phyloP scores from a whole-genome alignment of 148 eudicot genomes.

The Salicornia ramosissima region DNA sequence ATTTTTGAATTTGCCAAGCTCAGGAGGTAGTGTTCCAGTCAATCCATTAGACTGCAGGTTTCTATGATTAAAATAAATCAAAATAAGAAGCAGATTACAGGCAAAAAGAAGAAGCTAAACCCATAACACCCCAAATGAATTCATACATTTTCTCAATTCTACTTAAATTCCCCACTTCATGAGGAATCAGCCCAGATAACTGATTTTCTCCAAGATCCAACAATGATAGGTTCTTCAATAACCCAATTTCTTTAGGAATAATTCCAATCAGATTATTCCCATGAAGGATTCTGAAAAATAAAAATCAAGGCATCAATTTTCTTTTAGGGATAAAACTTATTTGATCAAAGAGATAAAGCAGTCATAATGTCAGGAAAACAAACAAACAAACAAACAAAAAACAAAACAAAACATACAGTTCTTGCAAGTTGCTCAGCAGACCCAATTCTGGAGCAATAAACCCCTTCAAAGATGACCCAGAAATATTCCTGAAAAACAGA shows the following conservation, averaged over 20 bases:
- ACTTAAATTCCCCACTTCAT: slow-evolving; percentile 58
- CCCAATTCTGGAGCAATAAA: slow-evolving; percentile 80
- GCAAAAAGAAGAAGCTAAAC: slow-evolving; percentile 2
- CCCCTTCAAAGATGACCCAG: slow-evolving; percentile 72
- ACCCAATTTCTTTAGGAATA: slow-evolving; percentile 78
- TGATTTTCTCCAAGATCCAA: slow-evolving; percentile 85
- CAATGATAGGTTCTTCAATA: slow-evolving; percentile 50
- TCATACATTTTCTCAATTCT: slow-evolving; percentile 62
- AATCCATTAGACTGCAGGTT: slow-evolving; percentile 79
- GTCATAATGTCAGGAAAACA: neutral
- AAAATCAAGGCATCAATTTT: slow-evolving; percentile 1
- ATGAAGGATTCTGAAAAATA: slow-evolving; percentile 57
- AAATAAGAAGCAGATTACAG: slow-evolving; percentile 11
- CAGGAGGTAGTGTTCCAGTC: slow-evolving; percentile 63
- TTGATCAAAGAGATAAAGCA: neutral
- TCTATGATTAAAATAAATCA: slow-evolving; percentile 32
- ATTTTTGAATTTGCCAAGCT: slow-evolving; percentile 55
- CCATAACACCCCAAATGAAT: slow-evolving; percentile 6
- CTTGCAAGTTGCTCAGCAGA: slow-evolving; percentile 48
- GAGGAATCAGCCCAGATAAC: slow-evolving; percentile 74
- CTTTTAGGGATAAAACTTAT: slow-evolving; percentile 12
- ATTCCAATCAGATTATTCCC: slow-evolving; percentile 74
- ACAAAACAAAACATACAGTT: slow-evolving; percentile 51
- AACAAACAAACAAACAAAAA: neutral
- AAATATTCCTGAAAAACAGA: slow-evolving; percentile 66